Base-by-base conservation (phyloP, 176 grass and related monocot genomes). In the Elymus sibiricus region DNA sequence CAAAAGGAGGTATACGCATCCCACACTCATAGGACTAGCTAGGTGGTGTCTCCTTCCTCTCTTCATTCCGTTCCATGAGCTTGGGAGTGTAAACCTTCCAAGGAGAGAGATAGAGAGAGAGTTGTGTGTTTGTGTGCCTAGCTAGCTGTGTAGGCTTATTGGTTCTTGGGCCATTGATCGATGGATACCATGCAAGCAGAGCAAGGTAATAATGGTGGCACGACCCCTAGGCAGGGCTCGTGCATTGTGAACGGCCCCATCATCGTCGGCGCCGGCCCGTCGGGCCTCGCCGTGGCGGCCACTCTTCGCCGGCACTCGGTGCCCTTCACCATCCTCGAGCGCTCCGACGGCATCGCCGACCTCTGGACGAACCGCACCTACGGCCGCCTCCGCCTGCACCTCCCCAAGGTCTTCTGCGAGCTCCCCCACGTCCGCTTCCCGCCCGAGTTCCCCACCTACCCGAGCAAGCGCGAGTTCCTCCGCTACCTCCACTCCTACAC, bases 191-290 rank as follows among this genome's bases (percentile, higher is more conserved):
- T 85, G 81, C 70, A 83, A 80, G 53, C 2, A 8, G 74, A 63
- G 25, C 76, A 84, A 88, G 72, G 21, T 66, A 27, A 25, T 6
- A 40, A 58, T 58, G 53, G 53, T 58, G 55, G 34, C 32, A 31
- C 65, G 25, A 81, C 72, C 70, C 70, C 83, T 29, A 84, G 32
- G 11, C 53, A 66, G 64, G 55, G 64, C 35, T 29, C 79, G 14
- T 74, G 76, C 74, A 29, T 88, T 5, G 71, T 93, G 67, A 56
- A 90, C 22, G 90, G 95, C 11, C 93, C 96, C 7, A 98, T 99
- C 82, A 94, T 99, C 78, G 94, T 99, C 9, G 97, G 97, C 56
- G 97, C 92, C 0, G 97, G 97, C 16, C 97, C 97, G 4, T 99
- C 97, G 0, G 97, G 97, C 8, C 90, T 99, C 11, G 92, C 94